Evolutionary conservation across 164 flowering plant species (phyloP), one percentile per base, ranked within the genome.

Genomic region (Amborella trichopoda): DNA sequence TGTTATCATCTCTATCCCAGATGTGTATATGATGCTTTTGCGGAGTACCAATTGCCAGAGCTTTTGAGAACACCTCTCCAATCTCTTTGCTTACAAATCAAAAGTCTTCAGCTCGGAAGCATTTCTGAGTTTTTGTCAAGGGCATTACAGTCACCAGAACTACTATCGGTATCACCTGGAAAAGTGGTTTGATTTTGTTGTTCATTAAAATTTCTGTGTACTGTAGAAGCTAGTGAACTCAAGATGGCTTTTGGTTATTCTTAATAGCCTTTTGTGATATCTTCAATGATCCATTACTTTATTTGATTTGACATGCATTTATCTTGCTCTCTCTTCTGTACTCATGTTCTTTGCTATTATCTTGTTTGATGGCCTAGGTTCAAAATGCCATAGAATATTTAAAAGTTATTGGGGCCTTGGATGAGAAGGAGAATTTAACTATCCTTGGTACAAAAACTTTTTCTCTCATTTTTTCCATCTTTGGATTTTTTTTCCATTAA

Each of bases 351-450:
- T n/a, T n/a, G n/a, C n/a, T n/a, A n/a, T n/a, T n/a, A n/a, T n/a
- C n/a, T n/a, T n/a, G n/a, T n/a, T n/a, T 37, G 19, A 8, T 8
- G 19, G 16, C 6, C 41, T 5, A 91, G 99, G 95, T 91, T 49
- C 88, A 84, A 77, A 91, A 91, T 78, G 99, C 96, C 45, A 60
- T 84, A 53, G 95, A 83, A 24, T 87, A 87, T 66, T 67, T 91
- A 53, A 80, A 80, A 58, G 59, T 76, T 44, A 84, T 82, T 59
- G 96, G 95, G 36, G 94, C 96, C 40, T 67, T 93, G 47, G 95
- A 88, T 56, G 79, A 77, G 54, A 71, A 72, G 58, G 96, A 93
- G 65, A 80, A 82, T 55, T 62, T 88, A 64, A 84, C 96, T 38
- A 68, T 62, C 55, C 52, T 88, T 54, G 99, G 96, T 93, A 59